A percentile compares a stretch with the other conserved stretches of the same genome.
Conservation (phyloP, 2,329 filamentous ascomycete species). For the Thielaviopsis musarum region DNA sequence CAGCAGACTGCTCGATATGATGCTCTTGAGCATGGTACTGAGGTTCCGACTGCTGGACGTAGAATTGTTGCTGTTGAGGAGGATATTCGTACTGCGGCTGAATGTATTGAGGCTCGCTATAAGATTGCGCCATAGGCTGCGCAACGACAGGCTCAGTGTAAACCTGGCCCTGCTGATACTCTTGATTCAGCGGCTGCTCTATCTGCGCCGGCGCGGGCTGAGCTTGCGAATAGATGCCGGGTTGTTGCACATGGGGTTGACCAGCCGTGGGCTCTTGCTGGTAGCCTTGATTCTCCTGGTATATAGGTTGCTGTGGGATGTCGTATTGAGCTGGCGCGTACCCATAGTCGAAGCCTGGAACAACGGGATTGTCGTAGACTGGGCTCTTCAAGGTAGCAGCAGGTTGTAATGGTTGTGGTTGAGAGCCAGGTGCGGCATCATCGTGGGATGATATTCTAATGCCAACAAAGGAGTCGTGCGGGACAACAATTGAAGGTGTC, state of each 20-base stretch:
- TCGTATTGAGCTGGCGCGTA: background rate
- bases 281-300: background rate
- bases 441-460: conserved; percentile 3
- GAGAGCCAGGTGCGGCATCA: background rate
- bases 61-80: background rate
- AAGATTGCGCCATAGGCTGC: background rate
- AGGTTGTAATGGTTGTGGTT: background rate
- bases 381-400: conserved; percentile 1
- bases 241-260: background rate
- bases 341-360: conserved; percentile 1
- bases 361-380: background rate
- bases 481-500: background rate
- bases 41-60: background rate
- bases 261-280: background rate
- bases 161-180: background rate
- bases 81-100: background rate
- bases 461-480: background rate
- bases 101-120: background rate
- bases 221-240: background rate
- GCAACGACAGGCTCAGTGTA: background rate
- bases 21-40: background rate
- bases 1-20: background rate
- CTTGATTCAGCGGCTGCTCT: background rate
- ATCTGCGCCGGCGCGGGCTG: background rate
- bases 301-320: background rate